These are phyloP conservation scores for Cardamine resedifolia DNA, from an alignment of 345 rosid species.

Conservation along the genomic window DNA sequence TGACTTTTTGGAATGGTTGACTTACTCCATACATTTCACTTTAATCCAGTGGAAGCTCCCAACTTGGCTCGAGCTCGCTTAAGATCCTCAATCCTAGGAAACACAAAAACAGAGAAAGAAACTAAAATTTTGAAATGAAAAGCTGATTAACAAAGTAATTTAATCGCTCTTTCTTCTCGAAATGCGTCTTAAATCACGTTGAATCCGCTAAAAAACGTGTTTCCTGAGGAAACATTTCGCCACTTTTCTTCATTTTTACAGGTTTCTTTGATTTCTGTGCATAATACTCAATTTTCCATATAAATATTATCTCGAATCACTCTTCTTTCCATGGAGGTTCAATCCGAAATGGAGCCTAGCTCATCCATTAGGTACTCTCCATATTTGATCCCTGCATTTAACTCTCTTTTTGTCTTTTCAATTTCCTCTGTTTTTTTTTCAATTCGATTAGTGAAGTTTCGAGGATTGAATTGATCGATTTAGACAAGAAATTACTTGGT, in stretches of 20 bases:
- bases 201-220: conserved; percentile 14
- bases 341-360: conserved; percentile 41
- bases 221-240: neutral
- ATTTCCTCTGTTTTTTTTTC: neutral
- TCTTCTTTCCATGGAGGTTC: conserved; percentile 42
- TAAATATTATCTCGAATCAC: neutral
- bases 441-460: neutral
- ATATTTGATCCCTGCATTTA: neutral
- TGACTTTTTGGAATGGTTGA: conserved; percentile 11
- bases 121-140: neutral
- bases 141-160: neutral
- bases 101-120: neutral
- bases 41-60: neutral
- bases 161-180: conserved; percentile 20
- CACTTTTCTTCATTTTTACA: neutral
- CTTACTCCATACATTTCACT: neutral
- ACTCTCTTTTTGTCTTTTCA: neutral
- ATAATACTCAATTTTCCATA: neutral
- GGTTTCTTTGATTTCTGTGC: conserved; percentile 22
- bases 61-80: conserved; percentile 6
- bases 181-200: conserved; percentile 33
- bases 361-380: conserved; percentile 40
- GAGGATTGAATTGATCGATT: conserved; percentile 2
- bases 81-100: conserved; percentile 38
- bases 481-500: neutral